Percentiles rank a stretch among this genome's conserved stretches.
Evolutionary conservation across 2,329 filamentous ascomycete genomes (phyloP).

Genomic region (Raffaelea ambrosiae): DNA sequence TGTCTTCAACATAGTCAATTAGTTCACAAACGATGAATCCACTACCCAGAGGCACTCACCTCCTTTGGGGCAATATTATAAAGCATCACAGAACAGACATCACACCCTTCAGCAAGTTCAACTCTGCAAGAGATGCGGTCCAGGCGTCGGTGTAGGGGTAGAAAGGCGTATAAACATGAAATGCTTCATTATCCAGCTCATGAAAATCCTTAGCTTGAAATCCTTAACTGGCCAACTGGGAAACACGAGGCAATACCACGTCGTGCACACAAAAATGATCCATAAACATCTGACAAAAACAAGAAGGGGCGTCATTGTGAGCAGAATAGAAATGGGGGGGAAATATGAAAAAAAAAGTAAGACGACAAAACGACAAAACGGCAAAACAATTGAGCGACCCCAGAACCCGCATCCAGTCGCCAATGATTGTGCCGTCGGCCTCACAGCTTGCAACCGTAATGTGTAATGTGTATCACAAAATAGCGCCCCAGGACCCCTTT

Average conservation of each 20-base stretch:
- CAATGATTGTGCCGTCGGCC: not conserved
- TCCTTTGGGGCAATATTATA: too few species aligned
- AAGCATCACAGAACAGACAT: too few species aligned
- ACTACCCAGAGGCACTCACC: too few species aligned
- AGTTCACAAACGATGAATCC: too few species aligned
- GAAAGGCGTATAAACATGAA: too few species aligned
- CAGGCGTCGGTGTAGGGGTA: too few species aligned
- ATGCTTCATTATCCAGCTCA: too few species aligned
- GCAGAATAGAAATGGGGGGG: not conserved
- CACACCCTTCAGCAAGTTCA: too few species aligned
- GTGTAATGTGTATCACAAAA: not conserved
- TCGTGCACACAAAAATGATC: too few species aligned
- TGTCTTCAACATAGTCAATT: too few species aligned
- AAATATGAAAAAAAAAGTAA: not conserved
- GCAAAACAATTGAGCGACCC: not conserved
- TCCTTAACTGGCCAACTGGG: not conserved
- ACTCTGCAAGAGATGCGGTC: too few species aligned
- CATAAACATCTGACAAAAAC: not conserved
- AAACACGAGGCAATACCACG: not conserved
- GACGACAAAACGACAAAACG: not conserved
- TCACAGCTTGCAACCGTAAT: too few species aligned
- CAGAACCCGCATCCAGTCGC: constrained; percentile 3
- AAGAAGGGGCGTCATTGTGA: not conserved
- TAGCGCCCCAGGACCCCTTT: not conserved
- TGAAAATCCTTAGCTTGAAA: not conserved